Evolutionary conservation across 306 rosid species (phyloP).

Genomic region (Boehmeria nivea): DNA sequence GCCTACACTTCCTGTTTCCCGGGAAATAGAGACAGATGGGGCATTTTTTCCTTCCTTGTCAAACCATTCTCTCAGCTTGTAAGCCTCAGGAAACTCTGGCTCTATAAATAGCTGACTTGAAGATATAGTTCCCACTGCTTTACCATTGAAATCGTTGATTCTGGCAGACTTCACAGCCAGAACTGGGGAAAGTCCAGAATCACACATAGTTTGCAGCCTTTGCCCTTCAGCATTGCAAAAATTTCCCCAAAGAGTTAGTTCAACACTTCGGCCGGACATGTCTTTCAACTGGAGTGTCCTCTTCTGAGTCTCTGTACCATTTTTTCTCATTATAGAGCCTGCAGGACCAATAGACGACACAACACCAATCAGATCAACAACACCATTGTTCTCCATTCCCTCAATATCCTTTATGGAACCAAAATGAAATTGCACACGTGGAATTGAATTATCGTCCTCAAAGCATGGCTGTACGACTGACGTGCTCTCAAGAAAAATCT

Average conservation of each 20-base stretch:
- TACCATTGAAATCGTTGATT: constrained; percentile 81
- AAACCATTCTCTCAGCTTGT: constrained; percentile 57
- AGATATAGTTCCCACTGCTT: constrained; percentile 62
- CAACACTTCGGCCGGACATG: constrained; percentile 68
- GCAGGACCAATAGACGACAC: constrained; percentile 64
- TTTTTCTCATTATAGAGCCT: constrained; percentile 64
- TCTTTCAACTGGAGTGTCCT: constrained; percentile 84
- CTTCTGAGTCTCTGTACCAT: constrained; percentile 80
- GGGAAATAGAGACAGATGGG: constrained; percentile 60
- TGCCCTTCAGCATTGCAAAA: constrained; percentile 72
- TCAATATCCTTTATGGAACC: constrained; percentile 56
- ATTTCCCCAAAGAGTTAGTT: constrained; percentile 79
- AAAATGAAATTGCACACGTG: constrained; percentile 58
- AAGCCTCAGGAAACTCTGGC: constrained; percentile 58
- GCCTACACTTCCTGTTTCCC: constrained; percentile 39
- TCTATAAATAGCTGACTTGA: constrained; percentile 69
- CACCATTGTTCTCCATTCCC: constrained; percentile 50
- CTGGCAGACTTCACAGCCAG: constrained; percentile 70
- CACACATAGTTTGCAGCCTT: constrained; percentile 64
- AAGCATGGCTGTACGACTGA: constrained; percentile 54
- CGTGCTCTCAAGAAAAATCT: constrained; percentile 53
- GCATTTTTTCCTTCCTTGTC: constrained; percentile 66
- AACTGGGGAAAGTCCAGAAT: constrained; percentile 68
- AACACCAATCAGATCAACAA: constrained; percentile 72
- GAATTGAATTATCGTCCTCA: constrained; percentile 70